phyloP scores from a whole-genome alignment of 179 eudicot genomes.

The Silene vulgaris region DNA sequence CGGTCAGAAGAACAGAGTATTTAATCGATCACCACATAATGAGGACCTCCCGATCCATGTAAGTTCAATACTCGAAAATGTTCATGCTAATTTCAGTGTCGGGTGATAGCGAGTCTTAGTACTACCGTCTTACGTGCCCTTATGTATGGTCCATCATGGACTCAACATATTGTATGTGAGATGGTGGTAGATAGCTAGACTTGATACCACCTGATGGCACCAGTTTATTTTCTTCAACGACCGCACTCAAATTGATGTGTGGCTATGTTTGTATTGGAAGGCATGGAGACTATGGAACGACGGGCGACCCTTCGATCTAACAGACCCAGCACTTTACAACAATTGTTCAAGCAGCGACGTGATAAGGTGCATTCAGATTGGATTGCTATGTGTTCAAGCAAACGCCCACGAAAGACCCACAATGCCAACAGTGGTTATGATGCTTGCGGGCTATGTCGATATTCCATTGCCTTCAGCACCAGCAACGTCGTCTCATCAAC shows the following conservation, averaged over 20 bases:
- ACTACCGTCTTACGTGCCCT: too few species aligned
- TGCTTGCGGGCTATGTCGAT: neutral
- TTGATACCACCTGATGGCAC: too few species aligned
- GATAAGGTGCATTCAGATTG: neutral
- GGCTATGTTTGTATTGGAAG: neutral
- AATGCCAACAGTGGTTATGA: neutral
- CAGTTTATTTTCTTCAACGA: too few species aligned
- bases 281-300: slow-evolving; percentile 8
- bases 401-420: neutral
- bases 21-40: neutral
- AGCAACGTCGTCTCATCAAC: neutral
- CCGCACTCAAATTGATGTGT: neutral
- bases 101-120: too few species aligned
- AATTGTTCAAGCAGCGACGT: neutral
- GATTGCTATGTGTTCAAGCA: slow-evolving; percentile 16
- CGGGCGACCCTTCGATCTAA: neutral
- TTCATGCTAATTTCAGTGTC: neutral
- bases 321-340: neutral
- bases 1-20: slow-evolving; percentile 4
- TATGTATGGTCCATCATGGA: too few species aligned
- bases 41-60: slow-evolving; percentile 5
- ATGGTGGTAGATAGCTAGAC: too few species aligned
- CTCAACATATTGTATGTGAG: too few species aligned
- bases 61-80: neutral
- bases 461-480: slow-evolving; percentile 7